Evolutionary conservation across 495 filamentous ascomycete species (phyloP).

Genomic region (Daldinia grandis): DNA sequence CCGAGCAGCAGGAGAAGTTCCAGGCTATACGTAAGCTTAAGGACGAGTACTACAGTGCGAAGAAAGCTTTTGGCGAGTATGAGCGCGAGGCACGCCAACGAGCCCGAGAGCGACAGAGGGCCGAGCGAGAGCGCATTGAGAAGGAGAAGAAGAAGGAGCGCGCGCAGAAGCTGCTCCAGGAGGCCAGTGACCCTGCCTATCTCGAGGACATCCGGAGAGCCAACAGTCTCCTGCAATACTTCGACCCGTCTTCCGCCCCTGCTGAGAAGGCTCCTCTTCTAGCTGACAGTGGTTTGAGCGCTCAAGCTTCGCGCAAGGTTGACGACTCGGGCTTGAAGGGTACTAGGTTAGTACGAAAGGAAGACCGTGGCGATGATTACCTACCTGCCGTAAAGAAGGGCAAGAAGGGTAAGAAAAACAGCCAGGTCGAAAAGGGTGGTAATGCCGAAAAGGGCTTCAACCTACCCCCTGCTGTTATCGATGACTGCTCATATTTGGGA

Average conservation of each 20-base stretch:
- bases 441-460: slow-evolving; percentile 70
- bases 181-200: slow-evolving; percentile 89
- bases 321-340: slow-evolving; percentile 82
- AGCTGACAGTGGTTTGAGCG: slow-evolving; percentile 67
- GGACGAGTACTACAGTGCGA: slow-evolving; percentile 81
- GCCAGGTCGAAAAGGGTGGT: slow-evolving; percentile 56
- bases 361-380: slow-evolving; percentile 87
- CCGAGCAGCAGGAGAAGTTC: slow-evolving; percentile 85
- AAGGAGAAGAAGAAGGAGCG: slow-evolving; percentile 85
- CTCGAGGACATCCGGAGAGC: slow-evolving; percentile 88
- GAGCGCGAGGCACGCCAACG: slow-evolving; percentile 79
- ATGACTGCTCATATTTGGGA: slow-evolving; percentile 83
- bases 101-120: slow-evolving; percentile 62
- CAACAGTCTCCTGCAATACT: slow-evolving; percentile 85
- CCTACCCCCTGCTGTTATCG: slow-evolving; percentile 86
- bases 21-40: slow-evolving; percentile 80
- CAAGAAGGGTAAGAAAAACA: slow-evolving; percentile 80
- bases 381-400: slow-evolving; percentile 88
- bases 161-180: slow-evolving; percentile 85
- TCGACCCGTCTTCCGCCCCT: slow-evolving; percentile 75
- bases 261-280: slow-evolving; percentile 71
- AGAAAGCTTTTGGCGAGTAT: slow-evolving; percentile 79
- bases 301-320: slow-evolving; percentile 80
- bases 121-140: slow-evolving; percentile 79
- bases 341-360: slow-evolving; percentile 77